Evolutionary conservation across 148 eudicot genomes (phyloP), one percentile per base, ranked within the genome.

Genomic region (Vaccinium macrocarpon): DNA sequence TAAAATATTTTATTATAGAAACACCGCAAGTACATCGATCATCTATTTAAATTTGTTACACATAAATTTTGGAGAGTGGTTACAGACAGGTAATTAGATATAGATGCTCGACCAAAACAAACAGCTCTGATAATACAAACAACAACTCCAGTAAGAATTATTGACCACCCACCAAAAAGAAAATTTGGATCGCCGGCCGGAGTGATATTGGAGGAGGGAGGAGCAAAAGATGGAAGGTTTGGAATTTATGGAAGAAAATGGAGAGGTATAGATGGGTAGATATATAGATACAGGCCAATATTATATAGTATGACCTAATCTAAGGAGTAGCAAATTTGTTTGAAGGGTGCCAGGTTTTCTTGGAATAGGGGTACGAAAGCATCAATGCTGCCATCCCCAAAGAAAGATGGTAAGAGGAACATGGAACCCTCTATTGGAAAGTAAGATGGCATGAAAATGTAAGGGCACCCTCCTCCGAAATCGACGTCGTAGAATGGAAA

Each of bases 341-440:
- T 79, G 81, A 88, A 88, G 27, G 64, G 66, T 6, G 57, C 52
- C 51, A 81, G 32, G 71, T 84, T 81, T 38, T 82, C 80, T 23
- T 42, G 50, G 78, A 84, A 86, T 16, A 88, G 72, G n/a, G 86
- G 85, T 25, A 88, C 53, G 76, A 88, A 88, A 59, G 81, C 88
- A 76, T 88, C 90, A 11, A 88, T 86, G 72, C 90, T 84, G 35
- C 90, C 88, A 82, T 86, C 88, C 18, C 88, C 86, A 9, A 23
- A 35, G 62, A 83, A 81, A 8, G 90, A 86, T 15, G 90, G 88
- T 11, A 88, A 57, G 52, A 88, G 77, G 55, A 84, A 86, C n/a
- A 88, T 68, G 85, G 82, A 42, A 1, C 90, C 90, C 81, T 88
- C 90, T 1, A 38, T 79, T 12, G 88, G 90, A 10, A 80, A 84